Evolutionary conservation across 2,329 filamentous ascomycete genomes (phyloP), one percentile per base, ranked within the genome.

Genomic region (Ophiostoma triangulosporum): DNA sequence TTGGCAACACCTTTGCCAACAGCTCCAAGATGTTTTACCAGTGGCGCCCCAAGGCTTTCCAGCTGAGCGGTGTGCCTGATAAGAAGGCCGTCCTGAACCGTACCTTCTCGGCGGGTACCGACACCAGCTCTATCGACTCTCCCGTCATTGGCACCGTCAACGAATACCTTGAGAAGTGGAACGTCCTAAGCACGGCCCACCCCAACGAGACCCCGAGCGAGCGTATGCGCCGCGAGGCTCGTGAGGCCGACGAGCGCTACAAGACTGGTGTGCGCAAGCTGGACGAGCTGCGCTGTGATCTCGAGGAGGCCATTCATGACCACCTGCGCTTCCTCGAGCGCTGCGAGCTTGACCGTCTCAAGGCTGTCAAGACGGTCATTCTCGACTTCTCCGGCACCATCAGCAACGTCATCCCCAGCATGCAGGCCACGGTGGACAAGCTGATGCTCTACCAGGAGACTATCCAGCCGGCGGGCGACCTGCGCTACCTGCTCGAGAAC

Each of bases 381-480:
- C 78, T 98, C 43, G 94, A 98, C 70, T 97, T 98, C 68, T 96
- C 91, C 4, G 93, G 93, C 46, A 89, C 91, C 35, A 87, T 98
- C 67, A 91, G 91, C 74, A 98, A 98, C 64, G 91, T 96, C 62
- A 97, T 98, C 58, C 94, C 93, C 17, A 94, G 87, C 64, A 73
- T 98, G 57, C 93, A 97, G 69, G 91, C 91, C 56, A 89, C 90
- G 0, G 89, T 98, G 24, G 93, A 98, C 71, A 89, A 94, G 65
- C 96, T 98, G 90, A 89, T 98, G 83, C 77, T 98, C 48, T 98
- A 94, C 71, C 93, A 98, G 68, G 93, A 98, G 73, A 97, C 93
- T 0, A 87, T 98, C n/a, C 93, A 97, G 68, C 93, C 93, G 6
- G 67, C 83, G 48, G 86, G 88, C 36, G 93, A 98, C 68, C 72